Evolutionary conservation across 2,329 filamentous ascomycete genomes (phyloP), one percentile per base, ranked within the genome.

Genomic region (Nakataea oryzae): DNA sequence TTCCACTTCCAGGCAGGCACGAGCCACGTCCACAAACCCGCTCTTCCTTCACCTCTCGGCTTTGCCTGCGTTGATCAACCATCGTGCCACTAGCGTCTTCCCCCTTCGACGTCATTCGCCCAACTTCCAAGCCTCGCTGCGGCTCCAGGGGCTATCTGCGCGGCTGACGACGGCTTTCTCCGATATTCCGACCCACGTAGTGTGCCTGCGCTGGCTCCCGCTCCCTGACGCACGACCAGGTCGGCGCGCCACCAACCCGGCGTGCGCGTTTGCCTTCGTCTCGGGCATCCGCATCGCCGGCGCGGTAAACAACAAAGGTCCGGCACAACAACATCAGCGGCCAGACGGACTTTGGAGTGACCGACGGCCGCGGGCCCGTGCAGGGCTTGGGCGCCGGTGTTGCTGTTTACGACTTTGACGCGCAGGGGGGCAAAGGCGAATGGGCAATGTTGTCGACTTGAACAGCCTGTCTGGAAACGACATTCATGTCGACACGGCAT

Each of bases 391-490:
- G 65, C 12, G 61, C 62, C 0, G 72, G 70, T 1, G 62, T 74
- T 3, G 57, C 61, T 0, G 61, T 74, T 17, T 64, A 66, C 17
- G 72, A 74, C 28, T 68, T 70, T 8, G 59, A 61, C 7, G 62
- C n/a, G 63, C 28, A 57, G 17, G 9, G 11, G 11, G 8, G 8
- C 12, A 6, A 63, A 71, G 14, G 66, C 72, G 0, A 65, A 26
- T 0, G n/a, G 66, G 67, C 1, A 75, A 74, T 47, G 54, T 68
- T 1, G 59, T 74, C 24, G 64, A 65, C 12, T 65, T 65, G 6
- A 74, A 75, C 34, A 71, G 62, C 0, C 54, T 74, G 2, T 64
- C 62, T 11, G 62, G 70, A 1, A 74, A 74, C 54, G 69, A 70
- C 30, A 61, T 66, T 12, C 71, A 73, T 30, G 61, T 71, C 26